Conservation (phyloP, 2,329 filamentous ascomycete genomes). For the Neurospora sp. region DNA sequence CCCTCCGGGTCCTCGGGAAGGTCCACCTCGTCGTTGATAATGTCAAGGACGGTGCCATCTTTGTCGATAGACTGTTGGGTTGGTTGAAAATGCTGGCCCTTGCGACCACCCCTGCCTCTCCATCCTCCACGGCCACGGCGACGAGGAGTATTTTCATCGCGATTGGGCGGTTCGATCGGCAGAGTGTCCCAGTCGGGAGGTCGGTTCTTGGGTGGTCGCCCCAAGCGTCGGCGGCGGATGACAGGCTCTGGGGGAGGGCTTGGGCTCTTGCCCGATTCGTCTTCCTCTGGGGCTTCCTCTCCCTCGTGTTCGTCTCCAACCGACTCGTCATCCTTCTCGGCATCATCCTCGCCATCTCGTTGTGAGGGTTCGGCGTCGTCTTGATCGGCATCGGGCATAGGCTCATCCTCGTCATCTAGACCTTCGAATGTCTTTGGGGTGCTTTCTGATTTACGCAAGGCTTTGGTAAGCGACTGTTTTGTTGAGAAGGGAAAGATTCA, state of each 20-base stretch:
- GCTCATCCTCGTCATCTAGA: constrained; percentile 37
- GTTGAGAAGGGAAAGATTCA: background rate
- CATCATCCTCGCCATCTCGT: constrained; percentile 38
- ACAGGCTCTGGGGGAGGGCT: constrained; percentile 50
- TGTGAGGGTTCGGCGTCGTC: constrained; percentile 24
- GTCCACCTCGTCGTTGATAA: constrained; percentile 84
- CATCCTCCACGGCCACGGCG: constrained; percentile 62
- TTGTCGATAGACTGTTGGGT: constrained; percentile 85
- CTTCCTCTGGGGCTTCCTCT: constrained; percentile 33
- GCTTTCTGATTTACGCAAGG: constrained; percentile 29
- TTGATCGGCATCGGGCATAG: constrained; percentile 31
- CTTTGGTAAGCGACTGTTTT: constrained; percentile 1
- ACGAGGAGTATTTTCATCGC: constrained; percentile 49
- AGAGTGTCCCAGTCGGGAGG: constrained; percentile 65
- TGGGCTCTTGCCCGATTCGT: constrained; percentile 39
- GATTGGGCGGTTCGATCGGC: constrained; percentile 45
- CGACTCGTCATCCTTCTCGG: constrained; percentile 29
- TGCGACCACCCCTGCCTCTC: constrained; percentile 55
- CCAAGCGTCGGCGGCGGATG: constrained; percentile 68
- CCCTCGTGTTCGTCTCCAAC: constrained; percentile 20
- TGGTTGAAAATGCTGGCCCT: constrained; percentile 62
- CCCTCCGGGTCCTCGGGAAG: constrained; percentile 81
- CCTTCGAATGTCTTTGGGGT: constrained; percentile 35
- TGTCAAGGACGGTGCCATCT: constrained; percentile 84
- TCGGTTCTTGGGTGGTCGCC: constrained; percentile 75